Percentiles rank a stretch among this genome's conserved stretches.
These are phyloP conservation scores for Rhizophagus clarus DNA, from an alignment of 192 early-diverging fungal species.

Conservation along the genomic window DNA sequence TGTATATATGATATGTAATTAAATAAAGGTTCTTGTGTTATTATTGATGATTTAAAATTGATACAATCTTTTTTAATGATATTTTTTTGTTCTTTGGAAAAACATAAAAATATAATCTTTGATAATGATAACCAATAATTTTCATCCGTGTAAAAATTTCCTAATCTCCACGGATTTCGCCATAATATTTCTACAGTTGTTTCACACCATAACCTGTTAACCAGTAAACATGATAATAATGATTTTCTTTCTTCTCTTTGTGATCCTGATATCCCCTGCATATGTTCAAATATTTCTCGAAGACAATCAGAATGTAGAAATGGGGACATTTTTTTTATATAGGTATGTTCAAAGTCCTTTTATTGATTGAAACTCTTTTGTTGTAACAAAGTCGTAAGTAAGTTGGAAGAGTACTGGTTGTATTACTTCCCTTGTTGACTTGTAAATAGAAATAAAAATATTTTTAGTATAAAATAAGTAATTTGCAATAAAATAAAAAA, in stretches of 20 bases:
- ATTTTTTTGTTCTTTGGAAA: neutral
- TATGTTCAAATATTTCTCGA: neutral
- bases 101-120: neutral
- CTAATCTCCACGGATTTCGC: neutral
- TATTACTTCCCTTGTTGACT: no score
- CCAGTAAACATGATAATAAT: conserved; percentile 4
- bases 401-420: no score
- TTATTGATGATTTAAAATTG: neutral
- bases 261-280: neutral
- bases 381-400: neutral
- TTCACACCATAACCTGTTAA: conserved; percentile 13
- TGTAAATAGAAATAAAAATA: no score
- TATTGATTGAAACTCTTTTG: neutral
- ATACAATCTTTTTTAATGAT: neutral
- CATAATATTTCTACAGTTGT: neutral
- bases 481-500: no score
- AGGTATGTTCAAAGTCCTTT: neutral
- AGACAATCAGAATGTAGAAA: neutral
- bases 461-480: no score
- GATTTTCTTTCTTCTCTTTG: neutral
- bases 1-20: neutral
- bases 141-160: neutral
- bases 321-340: neutral
- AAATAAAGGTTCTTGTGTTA: neutral
- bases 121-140: neutral